Evolutionary conservation across 164 flowering plant genomes (phyloP).

Genomic region (Stephania japonica): DNA sequence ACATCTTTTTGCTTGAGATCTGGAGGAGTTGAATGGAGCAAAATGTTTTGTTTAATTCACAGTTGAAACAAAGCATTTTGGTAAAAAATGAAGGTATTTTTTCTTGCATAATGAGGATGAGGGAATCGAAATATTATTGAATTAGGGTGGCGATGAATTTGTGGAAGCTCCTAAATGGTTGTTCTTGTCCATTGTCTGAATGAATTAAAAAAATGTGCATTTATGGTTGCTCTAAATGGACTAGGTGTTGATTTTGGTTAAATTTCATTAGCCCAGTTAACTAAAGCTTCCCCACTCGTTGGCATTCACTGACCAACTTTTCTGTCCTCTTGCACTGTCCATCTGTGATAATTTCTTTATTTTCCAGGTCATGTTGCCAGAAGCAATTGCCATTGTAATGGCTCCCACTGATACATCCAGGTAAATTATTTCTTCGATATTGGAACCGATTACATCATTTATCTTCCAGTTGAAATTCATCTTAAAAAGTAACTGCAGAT

Average conservation of each 20-base stretch:
- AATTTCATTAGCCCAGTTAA: not conserved
- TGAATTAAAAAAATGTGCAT: not conserved
- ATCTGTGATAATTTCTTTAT: constrained; percentile 4
- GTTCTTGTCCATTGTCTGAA: not conserved
- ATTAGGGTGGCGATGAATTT: not conserved
- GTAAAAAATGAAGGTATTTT: not conserved
- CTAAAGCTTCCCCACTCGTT: not conserved
- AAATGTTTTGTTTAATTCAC: not conserved
- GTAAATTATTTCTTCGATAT: constrained; percentile 21
- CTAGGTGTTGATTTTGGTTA: not conserved
- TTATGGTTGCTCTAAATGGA: not conserved
- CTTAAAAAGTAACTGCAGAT: too few species aligned
- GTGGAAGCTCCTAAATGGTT: not conserved
- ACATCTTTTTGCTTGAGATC: not conserved
- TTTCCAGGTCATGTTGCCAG: constrained; percentile 79
- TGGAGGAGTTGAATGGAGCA: not conserved
- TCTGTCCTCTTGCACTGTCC: not conserved
- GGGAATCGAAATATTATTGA: not conserved
- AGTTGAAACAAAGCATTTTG: not conserved
- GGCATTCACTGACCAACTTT: not conserved
- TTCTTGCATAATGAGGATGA: not conserved
- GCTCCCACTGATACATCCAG: constrained; percentile 85
- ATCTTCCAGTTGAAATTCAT: too few species aligned
- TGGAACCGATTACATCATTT: not conserved
- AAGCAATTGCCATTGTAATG: constrained; percentile 93